Evolutionary conservation across 2,329 filamentous ascomycete genomes (phyloP).

Genomic region (Colletotrichum tabaci): DNA sequence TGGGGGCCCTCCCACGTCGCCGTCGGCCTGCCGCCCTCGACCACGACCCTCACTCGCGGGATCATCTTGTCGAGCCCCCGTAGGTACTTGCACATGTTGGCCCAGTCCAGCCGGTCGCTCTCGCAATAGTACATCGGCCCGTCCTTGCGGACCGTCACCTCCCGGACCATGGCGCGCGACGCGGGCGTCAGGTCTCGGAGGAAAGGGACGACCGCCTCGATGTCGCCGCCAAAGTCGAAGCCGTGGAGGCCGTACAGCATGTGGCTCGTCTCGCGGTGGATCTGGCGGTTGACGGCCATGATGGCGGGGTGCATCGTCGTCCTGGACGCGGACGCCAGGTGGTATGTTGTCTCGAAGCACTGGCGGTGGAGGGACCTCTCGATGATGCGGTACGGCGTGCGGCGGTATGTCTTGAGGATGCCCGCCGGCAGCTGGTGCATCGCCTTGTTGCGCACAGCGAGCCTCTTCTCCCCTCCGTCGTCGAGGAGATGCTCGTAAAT

Average conservation of each 20-base stretch:
- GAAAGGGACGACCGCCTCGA: slow-evolving; percentile 74
- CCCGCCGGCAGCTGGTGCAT: slow-evolving; percentile 42
- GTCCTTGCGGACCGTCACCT: slow-evolving; percentile 69
- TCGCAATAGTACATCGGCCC: slow-evolving; percentile 68
- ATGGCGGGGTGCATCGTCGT: slow-evolving; percentile 59
- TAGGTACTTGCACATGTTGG: slow-evolving; percentile 62
- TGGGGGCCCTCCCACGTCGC: slow-evolving; percentile 65
- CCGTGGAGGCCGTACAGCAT: slow-evolving; percentile 69
- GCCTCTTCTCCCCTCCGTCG: slow-evolving; percentile 54
- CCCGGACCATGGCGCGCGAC: slow-evolving; percentile 62
- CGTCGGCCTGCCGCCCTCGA: slow-evolving; percentile 70
- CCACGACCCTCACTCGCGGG: slow-evolving; percentile 62
- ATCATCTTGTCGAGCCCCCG: slow-evolving; percentile 56
- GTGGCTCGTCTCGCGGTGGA: slow-evolving; percentile 70
- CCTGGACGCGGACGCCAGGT: slow-evolving; percentile 56
- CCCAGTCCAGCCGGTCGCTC: slow-evolving; percentile 62
- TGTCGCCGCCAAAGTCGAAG: slow-evolving; percentile 72
- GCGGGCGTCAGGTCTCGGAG: slow-evolving; percentile 68
- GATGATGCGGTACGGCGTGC: slow-evolving; percentile 59
- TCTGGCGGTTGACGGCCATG: slow-evolving; percentile 61
- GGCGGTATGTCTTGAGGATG: slow-evolving; percentile 39
- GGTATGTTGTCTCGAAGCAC: slow-evolving; percentile 69
- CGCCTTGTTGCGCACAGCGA: slow-evolving; percentile 58
- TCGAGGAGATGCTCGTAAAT: slow-evolving; percentile 62
- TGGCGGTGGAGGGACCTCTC: slow-evolving; percentile 57